Conservation (phyloP, 768 basidiomycete genomes). For the Hygrophorus pudorinus region DNA sequence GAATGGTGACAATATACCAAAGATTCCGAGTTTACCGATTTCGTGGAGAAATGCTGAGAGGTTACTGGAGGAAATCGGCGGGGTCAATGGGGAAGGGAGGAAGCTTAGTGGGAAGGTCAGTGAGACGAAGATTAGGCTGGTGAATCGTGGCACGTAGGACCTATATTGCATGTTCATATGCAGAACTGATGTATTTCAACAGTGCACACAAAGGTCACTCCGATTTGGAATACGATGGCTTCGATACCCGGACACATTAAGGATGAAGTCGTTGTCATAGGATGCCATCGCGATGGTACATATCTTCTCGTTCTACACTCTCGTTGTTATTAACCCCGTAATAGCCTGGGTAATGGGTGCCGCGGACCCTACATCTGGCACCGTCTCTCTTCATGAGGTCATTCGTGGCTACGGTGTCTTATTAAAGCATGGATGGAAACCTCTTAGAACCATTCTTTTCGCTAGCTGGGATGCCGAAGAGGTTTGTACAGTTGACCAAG, state of each 20-base stretch:
- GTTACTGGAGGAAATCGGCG: constrained; percentile 48
- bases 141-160: constrained; percentile 39
- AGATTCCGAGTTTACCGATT: constrained; percentile 82
- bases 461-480: constrained; percentile 74
- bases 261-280: constrained; percentile 60
- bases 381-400: constrained; percentile 68
- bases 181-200: background rate
- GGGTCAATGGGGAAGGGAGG: constrained; percentile 18
- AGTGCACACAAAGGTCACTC: constrained; percentile 74
- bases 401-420: constrained; percentile 66
- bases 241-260: constrained; percentile 54
- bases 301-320: background rate
- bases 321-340: background rate
- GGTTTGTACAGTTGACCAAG: constrained; percentile 17
- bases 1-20: constrained; percentile 52
- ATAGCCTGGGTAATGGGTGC: constrained; percentile 73
- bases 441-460: constrained; percentile 59
- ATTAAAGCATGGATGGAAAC: constrained; percentile 70
- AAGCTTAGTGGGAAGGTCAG: constrained; percentile 42
- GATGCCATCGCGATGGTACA: constrained; percentile 65
- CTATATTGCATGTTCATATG: background rate
- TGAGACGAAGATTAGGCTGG: constrained; percentile 34
- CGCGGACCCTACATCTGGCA: constrained; percentile 71
- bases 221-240: constrained; percentile 82
- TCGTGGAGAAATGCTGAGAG: constrained; percentile 76